Conservation (phyloP, 495 filamentous ascomycete species). For the Lasiosphaeria ovina region DNA sequence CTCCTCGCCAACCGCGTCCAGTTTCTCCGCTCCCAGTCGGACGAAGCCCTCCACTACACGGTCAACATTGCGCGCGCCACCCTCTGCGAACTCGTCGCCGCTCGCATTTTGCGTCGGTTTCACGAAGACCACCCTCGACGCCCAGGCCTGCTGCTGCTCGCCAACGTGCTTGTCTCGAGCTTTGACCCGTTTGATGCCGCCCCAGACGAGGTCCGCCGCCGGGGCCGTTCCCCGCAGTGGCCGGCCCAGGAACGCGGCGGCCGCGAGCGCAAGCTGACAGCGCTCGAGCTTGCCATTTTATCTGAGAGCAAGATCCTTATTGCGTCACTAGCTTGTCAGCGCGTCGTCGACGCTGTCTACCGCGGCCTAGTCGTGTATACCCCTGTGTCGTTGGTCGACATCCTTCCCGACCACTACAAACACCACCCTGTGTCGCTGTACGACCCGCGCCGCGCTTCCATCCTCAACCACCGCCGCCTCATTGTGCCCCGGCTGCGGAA, state of each 20-base stretch:
- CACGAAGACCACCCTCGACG: constrained; percentile 58
- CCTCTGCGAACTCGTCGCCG: constrained; percentile 60
- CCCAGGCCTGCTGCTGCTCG: constrained; percentile 54
- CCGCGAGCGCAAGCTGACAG: constrained; percentile 57
- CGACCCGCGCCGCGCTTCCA: constrained; percentile 54
- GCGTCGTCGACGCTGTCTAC: constrained; percentile 60
- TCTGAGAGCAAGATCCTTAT: constrained; percentile 61
- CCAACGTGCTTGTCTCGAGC: constrained; percentile 60
- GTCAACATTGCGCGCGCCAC: constrained; percentile 58
- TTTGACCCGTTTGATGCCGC: constrained; percentile 64
- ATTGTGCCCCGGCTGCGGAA: constrained; percentile 61
- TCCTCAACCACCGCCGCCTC: constrained; percentile 65
- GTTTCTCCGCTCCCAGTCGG: constrained; percentile 57
- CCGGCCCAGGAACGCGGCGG: constrained; percentile 44
- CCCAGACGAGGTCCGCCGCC: constrained; percentile 44
- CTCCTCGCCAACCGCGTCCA: constrained; percentile 63
- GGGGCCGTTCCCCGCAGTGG: constrained; percentile 43
- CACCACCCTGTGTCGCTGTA: constrained; percentile 61
- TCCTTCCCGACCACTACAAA: constrained; percentile 65
- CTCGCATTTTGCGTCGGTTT: constrained; percentile 56
- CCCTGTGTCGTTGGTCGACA: constrained; percentile 60
- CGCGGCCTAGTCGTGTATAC: constrained; percentile 59
- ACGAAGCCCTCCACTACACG: constrained; percentile 56
- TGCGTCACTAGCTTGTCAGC: constrained; percentile 56
- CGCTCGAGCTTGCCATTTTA: constrained; percentile 61